Conservation (phyloP, 1,284 basidiomycete species). For the Cryptococcus neoformans region DNA sequence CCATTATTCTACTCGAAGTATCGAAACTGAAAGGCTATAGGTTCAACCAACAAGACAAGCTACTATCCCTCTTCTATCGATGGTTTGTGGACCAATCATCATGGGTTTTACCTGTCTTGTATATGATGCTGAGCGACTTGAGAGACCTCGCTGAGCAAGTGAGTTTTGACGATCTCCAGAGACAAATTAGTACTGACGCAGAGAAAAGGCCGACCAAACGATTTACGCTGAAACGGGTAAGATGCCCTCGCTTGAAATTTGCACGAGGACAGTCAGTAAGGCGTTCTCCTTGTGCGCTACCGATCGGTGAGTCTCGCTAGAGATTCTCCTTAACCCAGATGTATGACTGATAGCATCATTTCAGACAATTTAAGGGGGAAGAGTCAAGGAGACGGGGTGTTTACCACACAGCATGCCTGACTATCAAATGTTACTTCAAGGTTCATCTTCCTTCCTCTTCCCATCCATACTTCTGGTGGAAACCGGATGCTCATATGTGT, state of each 20-base stretch:
- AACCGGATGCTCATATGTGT: conserved; percentile 48
- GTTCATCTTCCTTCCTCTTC: conserved; percentile 51
- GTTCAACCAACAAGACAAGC: conserved; percentile 38
- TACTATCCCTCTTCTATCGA: conserved; percentile 64
- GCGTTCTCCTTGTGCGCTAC: conserved; percentile 88
- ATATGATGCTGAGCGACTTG: conserved; percentile 72
- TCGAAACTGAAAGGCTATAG: conserved; percentile 10
- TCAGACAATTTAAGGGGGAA: conserved; percentile 61
- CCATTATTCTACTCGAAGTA: background rate
- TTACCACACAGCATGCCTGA: conserved; percentile 88
- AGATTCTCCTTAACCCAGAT: background rate
- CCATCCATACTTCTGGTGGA: background rate
- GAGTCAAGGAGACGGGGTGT: conserved; percentile 90
- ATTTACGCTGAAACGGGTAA: conserved; percentile 37
- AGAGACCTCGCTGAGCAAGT: conserved; percentile 68
- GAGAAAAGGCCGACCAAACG: conserved; percentile 50
- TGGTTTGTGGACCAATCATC: conserved; percentile 72
- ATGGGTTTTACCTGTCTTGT: conserved; percentile 77
- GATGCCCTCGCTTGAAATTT: conserved; percentile 79
- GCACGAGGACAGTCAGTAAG: conserved; percentile 85
- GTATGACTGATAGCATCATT: background rate
- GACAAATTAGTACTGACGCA: background rate
- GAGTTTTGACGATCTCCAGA: conserved; percentile 1
- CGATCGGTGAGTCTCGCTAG: conserved; percentile 62
- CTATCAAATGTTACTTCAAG: conserved; percentile 92